Evolutionary conservation across 2,329 filamentous ascomycete species (phyloP), one percentile per base, ranked within the genome.

Genomic region (Fusarium sp.): DNA sequence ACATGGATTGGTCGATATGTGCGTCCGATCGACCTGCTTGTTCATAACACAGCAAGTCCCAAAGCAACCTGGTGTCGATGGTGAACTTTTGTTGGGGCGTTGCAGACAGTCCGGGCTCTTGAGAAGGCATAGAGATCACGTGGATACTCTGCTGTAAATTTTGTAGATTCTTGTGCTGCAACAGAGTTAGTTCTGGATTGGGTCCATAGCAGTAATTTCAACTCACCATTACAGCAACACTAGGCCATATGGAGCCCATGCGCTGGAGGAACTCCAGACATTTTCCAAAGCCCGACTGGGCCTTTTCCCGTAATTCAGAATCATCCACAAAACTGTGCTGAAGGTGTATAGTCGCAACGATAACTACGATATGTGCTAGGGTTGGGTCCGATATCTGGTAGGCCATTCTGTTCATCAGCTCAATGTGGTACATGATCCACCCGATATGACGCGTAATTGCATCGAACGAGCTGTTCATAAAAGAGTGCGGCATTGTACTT

Each of bases 391-490:
- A 56, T 2, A 56, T 39, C 20, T n/a, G 53, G 18, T 31, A 56
- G 1, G 36, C 44, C 44, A 56, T 26, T 2, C 20, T 56, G 4
- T 56, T 17, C 4, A 56, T 6, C 4, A 56, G 4, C 0, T 56
- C 53, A 1, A 56, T 44, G 17, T 56, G 53, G 4, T 56, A 51
- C 53, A 56, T 56, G 1, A 56, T 51, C 53, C 53, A 56, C 20
- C 53, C 53, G 1, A 56, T 56, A 4, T 56, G 53, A 2, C 53
- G 18, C 0, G 53, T 51, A 1, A 51, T 56, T 3, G 44, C 53
- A 2, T 51, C 53, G 1, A 40, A 56, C 14, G 53, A 56, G 13
- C 24, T 42, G 11, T 56, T 56, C 1, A 56, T 38, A 13, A 56
- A 56, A 15, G 53, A 56, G 15, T 56, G 34, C 0, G 53, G 53